Conservation (phyloP, 169 alveolate species). For the Cryptosporidium ryanae region DNA sequence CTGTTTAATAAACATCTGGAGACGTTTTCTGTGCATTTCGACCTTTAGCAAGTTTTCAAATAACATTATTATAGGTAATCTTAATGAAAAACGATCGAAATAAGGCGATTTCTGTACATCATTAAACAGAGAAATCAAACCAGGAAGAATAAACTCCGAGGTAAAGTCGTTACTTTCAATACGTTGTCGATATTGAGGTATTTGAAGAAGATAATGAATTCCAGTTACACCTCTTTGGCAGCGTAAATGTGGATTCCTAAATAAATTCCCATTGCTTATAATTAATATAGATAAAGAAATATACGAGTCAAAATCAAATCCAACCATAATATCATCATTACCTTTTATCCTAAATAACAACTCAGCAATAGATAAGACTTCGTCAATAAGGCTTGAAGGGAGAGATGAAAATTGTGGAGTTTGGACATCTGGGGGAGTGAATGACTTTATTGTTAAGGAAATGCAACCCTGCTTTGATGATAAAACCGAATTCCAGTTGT, state of each 20-base stretch:
- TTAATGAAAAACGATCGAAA: constrained; percentile 82
- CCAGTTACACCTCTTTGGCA: constrained; percentile 85
- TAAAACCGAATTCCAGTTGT: constrained; percentile 21
- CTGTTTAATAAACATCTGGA: constrained; percentile 78
- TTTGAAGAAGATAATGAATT: constrained; percentile 77
- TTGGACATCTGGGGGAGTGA: constrained; percentile 69
- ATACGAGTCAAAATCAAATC: constrained; percentile 85
- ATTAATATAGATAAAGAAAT: constrained; percentile 83
- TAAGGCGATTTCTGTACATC: constrained; percentile 85
- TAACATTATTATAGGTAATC: constrained; percentile 82
- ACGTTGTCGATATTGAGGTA: constrained; percentile 78
- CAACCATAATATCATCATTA: constrained; percentile 76
- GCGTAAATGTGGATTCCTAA: constrained; percentile 86
- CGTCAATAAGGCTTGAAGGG: constrained; percentile 82
- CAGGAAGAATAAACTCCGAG: constrained; percentile 80
- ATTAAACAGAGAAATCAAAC: constrained; percentile 82
- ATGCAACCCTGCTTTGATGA: constrained; percentile 53
- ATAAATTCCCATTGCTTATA: constrained; percentile 82
- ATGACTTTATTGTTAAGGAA: constrained; percentile 45
- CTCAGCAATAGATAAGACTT: constrained; percentile 79
- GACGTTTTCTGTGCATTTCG: constrained; percentile 79
- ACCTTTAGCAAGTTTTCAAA: constrained; percentile 79
- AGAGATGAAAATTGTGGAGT: constrained; percentile 84
- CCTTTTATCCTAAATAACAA: constrained; percentile 74
- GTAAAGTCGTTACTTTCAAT: constrained; percentile 75